Conservation (phyloP, 495 filamentous ascomycete genomes). For the Penicillium alfredii region DNA sequence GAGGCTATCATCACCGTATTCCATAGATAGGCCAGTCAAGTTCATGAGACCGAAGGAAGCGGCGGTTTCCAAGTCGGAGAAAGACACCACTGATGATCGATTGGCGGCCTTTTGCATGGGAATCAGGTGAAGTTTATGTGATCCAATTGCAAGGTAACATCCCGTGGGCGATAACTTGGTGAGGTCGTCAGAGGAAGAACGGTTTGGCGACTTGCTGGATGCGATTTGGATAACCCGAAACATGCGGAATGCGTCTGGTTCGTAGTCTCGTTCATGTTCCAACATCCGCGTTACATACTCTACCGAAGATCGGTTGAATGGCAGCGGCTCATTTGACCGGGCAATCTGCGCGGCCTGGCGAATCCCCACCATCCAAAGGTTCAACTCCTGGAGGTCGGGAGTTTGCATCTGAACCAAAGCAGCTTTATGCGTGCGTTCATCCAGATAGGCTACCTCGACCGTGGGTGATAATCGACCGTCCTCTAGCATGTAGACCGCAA, state of each 20-base stretch:
- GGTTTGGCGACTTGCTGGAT: conserved; percentile 48
- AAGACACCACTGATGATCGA: conserved; percentile 50
- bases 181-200: conserved; percentile 70
- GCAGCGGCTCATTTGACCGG: conserved; percentile 46
- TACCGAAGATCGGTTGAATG: conserved; percentile 54
- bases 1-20: conserved; percentile 75
- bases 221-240: conserved; percentile 78
- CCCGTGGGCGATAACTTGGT: conserved; percentile 65
- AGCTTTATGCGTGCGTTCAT: conserved; percentile 60
- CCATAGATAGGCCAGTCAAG: conserved; percentile 60
- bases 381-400: conserved; percentile 63
- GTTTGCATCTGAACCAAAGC: conserved; percentile 64
- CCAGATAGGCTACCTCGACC: conserved; percentile 70
- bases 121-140: conserved; percentile 75
- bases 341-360: conserved; percentile 52
- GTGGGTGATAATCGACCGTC: conserved; percentile 72
- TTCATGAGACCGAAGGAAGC: conserved; percentile 69
- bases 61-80: conserved; percentile 43
- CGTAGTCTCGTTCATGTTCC: conserved; percentile 63
- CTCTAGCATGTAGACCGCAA: conserved; percentile 74
- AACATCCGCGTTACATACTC: conserved; percentile 61
- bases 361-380: conserved; percentile 69
- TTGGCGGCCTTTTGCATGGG: conserved; percentile 58
- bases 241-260: conserved; percentile 64
- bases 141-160: conserved; percentile 81